Evolutionary conservation across 345 rosid species (phyloP), one percentile per base, ranked within the genome.

Genomic region (Anacardium occidentale): DNA sequence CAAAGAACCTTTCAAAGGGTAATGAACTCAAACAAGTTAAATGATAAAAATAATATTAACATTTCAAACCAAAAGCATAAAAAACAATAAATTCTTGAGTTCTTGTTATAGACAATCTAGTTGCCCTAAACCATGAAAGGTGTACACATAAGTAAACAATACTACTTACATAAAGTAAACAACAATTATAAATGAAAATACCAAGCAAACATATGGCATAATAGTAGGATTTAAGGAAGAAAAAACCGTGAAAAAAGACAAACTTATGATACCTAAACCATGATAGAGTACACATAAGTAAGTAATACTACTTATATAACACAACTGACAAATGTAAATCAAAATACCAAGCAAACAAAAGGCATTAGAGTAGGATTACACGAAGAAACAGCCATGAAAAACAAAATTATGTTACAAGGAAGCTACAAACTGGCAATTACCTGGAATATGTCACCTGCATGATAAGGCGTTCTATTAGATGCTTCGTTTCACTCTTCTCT

Each of bases 401-500:
- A 55, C 18, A 15, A 40, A 70, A 56, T 50, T 66, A 62, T 48
- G 26, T 52, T 13, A 11, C 51, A 64, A 64, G 69, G 48, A 52
- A 51, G 37, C 44, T 59, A 62, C 13, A 69, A 66, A 74, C 2
- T 22, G 32, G 48, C 57, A 77, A 77, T 74, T 89, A 94, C 98
- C 99, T 84, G 48, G 97, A 85, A 78, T 88, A 92, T n/a, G 87
- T 90, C 81, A 89, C 96, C 81, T 78, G 85, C 88, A 81, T 69
- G 58, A 95, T 85, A 77, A 95, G 86, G 79, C 74, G 90, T 79
- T 87, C 98, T 78, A 95, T 92, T 66, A 85, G 79, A 74, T 66
- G 79, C 85, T 89, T 92, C 72, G 86, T 72, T 66, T 80, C 85
- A 75, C 63, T 70, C 75, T 66, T 87, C 84, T 78, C 75, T 37